Conservation (phyloP, 2,329 filamentous ascomycete genomes). For the Stemphylium lycopersici region DNA sequence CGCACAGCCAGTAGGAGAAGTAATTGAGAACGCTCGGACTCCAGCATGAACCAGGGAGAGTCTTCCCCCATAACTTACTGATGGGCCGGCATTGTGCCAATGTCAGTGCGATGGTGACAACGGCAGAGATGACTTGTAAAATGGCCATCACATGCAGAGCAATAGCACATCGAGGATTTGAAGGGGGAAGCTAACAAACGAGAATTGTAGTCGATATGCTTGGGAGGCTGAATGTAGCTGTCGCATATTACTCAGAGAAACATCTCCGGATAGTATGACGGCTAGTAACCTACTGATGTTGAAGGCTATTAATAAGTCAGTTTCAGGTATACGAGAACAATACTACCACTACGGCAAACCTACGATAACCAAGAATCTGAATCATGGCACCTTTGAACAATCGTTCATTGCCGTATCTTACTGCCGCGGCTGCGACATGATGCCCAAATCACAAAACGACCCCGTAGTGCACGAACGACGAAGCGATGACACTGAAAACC, state of each 20-base stretch:
- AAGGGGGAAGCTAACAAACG: neutral
- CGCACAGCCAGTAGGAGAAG: conserved; percentile 16
- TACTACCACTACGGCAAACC: neutral
- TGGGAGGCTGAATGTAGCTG: neutral
- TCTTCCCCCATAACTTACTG: conserved; percentile 13
- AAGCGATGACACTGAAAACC: conserved; percentile 12
- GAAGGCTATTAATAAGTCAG: neutral
- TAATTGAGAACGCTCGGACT: conserved; percentile 9
- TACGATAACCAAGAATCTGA: conserved; percentile 18
- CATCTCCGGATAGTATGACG: neutral
- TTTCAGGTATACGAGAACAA: neutral
- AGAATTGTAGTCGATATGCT: neutral
- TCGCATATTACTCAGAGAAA: neutral
- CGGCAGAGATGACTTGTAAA: neutral
- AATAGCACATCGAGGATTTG: neutral
- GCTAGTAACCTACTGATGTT: neutral
- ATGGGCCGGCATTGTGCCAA: conserved; percentile 14
- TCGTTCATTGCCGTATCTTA: conserved; percentile 3
- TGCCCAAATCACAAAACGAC: conserved; percentile 13
- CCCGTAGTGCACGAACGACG: conserved; percentile 8
- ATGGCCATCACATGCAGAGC: neutral
- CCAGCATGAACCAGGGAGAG: conserved; percentile 11
- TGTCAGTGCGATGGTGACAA: conserved; percentile 11
- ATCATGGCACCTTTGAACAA: conserved; percentile 9
- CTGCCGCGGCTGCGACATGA: conserved; percentile 3